Conservation (phyloP, 2,329 filamentous ascomycete species). For the Bipolaris cookei region DNA sequence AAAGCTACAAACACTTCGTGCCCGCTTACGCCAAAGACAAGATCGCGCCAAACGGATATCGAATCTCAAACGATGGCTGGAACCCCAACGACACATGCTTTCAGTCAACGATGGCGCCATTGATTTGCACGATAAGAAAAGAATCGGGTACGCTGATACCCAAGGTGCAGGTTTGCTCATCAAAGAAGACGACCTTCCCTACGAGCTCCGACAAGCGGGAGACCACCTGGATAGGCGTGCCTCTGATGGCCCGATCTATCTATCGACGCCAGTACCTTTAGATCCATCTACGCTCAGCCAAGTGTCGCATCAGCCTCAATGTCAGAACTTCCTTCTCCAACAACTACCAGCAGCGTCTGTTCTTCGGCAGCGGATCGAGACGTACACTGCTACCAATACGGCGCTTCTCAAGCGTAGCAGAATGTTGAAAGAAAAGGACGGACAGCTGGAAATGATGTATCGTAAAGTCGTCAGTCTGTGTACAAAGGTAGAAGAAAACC, state of each 20-base stretch:
- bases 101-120: conserved; percentile 50
- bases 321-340: conserved; percentile 17
- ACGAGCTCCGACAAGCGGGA: conserved; percentile 37
- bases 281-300: conserved; percentile 33
- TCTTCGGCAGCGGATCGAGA: conserved; percentile 71
- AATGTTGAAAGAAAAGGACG: conserved; percentile 76
- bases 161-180: conserved; percentile 43
- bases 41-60: conserved; percentile 72
- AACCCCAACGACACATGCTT: conserved; percentile 68
- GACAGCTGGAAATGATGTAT: conserved; percentile 86
- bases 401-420: conserved; percentile 71
- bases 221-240: conserved; percentile 38
- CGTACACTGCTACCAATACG: conserved; percentile 72
- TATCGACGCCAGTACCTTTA: conserved; percentile 36
- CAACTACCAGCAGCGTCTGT: conserved; percentile 31
- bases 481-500: conserved; percentile 76
- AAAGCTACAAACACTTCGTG: conserved; percentile 72
- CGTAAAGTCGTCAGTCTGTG: conserved; percentile 86
- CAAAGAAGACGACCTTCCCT: conserved; percentile 36
- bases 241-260: conserved; percentile 38
- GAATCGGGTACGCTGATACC: conserved; percentile 57
- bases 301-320: conserved; percentile 33
- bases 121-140: conserved; percentile 52
- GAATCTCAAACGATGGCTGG: conserved; percentile 77
- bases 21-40: conserved; percentile 67